Base-by-base conservation (phyloP, 2,329 filamentous ascomycete genomes). In the Neonectria punicea region DNA sequence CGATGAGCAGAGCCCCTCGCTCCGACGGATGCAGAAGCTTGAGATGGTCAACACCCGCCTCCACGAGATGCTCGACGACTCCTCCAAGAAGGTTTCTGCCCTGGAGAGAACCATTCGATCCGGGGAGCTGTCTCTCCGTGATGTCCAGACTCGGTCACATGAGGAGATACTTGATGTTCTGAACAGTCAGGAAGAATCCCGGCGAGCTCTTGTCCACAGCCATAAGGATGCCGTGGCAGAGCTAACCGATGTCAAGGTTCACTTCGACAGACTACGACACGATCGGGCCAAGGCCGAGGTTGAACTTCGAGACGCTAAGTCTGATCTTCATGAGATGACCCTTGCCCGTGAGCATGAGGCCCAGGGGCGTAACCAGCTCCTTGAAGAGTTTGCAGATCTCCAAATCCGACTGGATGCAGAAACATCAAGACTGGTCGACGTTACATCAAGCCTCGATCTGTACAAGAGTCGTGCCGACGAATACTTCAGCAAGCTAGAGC, bases 401-500 rank as follows among this genome's bases (percentile, higher is more conserved):
- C 96, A 98, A 75, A 97, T 98, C 72, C 89, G 94, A 50, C 86
- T 98, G 16, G 96, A 98, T 76, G 91, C 92, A 6, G 96, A 98
- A 80, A 89, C 90, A 1, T 97, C 93, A 1, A 95, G 92, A 77
- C 85, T 95, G 30, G 88, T 90, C 30, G 95, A 99, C 78, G 90
- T 97, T 49, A 90, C 89, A 8, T 92, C 93, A 3, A 97, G 92
- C 77, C 86, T 98, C 46, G 90, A 89, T 66, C 82, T 98, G 67
- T 99, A 98, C 85, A 98, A 97, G 86, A 90, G 89, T 68, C 90
- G 95, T 47, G 92, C 95, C 4, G 94, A 98, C 75, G 95, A 98
- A 77, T 98, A 99, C 80, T 99, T 98, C 81, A 92, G 90, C 83
- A 98, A 97, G 80, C 88, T 99, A 20, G 95, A 99, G 79, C 95